These are phyloP conservation scores for Arctium minus DNA, from an alignment of 129 eudicot species.

Conservation along the genomic window DNA sequence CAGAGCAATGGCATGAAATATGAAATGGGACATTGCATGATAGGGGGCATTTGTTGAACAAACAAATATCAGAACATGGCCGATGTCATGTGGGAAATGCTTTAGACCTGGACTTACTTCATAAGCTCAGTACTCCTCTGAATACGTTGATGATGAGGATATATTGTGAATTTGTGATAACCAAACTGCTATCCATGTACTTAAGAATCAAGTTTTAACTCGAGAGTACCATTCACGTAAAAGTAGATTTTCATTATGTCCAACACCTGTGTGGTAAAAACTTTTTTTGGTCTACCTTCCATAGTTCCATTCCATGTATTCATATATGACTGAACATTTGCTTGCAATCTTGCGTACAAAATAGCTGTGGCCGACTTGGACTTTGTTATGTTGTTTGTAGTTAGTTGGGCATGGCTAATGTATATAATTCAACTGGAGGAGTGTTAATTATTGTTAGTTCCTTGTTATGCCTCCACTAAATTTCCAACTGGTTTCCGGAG, in stretches of 20 bases:
- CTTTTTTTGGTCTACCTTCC: not conserved
- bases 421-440: not conserved
- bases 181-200: not conserved
- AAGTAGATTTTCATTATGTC: not conserved
- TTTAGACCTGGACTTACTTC: no score
- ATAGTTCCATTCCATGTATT: not conserved
- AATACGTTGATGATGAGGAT: not conserved
- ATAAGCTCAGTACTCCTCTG: not conserved
- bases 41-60: no score
- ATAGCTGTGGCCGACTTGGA: not conserved
- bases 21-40: no score
- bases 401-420: not conserved
- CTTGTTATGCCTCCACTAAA: not conserved
- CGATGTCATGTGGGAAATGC: no score
- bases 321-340: not conserved
- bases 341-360: not conserved
- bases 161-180: not conserved
- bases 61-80: no score
- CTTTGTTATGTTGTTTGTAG: not conserved
- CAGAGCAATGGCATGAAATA: no score
- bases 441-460: not conserved
- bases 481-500: not conserved
- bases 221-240: not conserved
- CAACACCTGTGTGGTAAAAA: not conserved
- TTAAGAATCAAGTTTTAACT: not conserved